These are phyloP conservation scores for Metschnikowia continentalis DNA, from an alignment of 805 yeast genomes.

Conservation along the genomic window DNA sequence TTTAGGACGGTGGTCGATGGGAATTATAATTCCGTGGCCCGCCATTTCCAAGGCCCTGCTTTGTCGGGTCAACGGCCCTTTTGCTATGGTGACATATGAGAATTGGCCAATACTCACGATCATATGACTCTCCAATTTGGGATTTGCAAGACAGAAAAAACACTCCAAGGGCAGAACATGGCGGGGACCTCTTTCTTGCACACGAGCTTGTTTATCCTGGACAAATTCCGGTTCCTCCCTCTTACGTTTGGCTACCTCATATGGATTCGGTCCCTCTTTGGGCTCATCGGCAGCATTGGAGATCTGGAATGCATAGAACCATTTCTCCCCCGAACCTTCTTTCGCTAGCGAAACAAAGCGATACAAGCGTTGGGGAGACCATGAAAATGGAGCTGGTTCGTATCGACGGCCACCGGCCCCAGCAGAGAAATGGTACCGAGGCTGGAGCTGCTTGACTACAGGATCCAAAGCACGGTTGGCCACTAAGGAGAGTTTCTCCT, in stretches of 20 bases:
- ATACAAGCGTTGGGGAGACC: conserved; percentile 47
- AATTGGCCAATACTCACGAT: conserved; percentile 67
- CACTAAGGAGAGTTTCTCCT: conserved; percentile 38
- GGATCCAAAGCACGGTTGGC: conserved; percentile 46
- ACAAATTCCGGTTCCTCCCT: conserved; percentile 1
- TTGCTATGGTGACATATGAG: conserved; percentile 71
- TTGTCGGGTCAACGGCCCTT: conserved; percentile 73
- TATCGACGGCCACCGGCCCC: conserved; percentile 48
- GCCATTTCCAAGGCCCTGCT: conserved; percentile 50
- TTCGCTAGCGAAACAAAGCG: conserved; percentile 64
- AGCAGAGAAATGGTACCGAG: conserved; percentile 64
- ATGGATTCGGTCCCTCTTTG: conserved; percentile 22
- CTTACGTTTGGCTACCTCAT: conserved; percentile 1
- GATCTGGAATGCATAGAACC: conserved; percentile 70
- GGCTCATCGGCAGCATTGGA: conserved; percentile 18
- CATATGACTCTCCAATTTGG: conserved; percentile 74
- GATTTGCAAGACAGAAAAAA: conserved; percentile 80
- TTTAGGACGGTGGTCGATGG: conserved; percentile 66
- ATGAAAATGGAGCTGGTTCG: conserved; percentile 56
- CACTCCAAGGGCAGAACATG: conserved; percentile 59
- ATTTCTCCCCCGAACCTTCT: conserved; percentile 51
- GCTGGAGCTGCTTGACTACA: conserved; percentile 43
- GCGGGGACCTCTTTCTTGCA: not conserved
- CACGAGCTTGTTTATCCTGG: not conserved
- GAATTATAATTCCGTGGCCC: conserved; percentile 79